A percentile compares a stretch with the other conserved stretches of the same genome.
phyloP scores from a whole-genome alignment of 2,329 filamentous ascomycete species.

The Venturiaceae sp. region DNA sequence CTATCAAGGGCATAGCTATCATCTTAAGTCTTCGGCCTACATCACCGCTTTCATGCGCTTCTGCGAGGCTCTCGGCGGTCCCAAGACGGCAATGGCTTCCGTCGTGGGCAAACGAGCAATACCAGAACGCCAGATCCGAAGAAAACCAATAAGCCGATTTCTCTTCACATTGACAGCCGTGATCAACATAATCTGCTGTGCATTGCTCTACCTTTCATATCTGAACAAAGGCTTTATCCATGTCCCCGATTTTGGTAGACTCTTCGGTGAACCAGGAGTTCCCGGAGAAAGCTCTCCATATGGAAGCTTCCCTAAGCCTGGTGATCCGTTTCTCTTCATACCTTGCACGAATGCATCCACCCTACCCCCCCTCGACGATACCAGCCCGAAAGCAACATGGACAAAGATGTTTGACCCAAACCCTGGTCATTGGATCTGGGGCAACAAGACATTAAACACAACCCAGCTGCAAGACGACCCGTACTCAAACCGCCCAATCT shows the following conservation, averaged over 20 bases:
- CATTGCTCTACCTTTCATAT: neutral
- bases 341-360: neutral
- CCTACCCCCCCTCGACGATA: neutral
- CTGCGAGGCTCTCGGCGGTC: too few relatives aligned
- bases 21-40: too few relatives aligned
- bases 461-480: neutral
- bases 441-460: neutral
- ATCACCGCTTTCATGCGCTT: too few relatives aligned
- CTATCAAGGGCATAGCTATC: too few relatives aligned
- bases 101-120: too few relatives aligned
- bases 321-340: neutral
- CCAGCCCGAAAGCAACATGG: neutral
- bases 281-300: neutral
- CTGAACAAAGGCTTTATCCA: neutral
- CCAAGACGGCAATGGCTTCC: too few relatives aligned
- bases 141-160: neutral
- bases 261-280: neutral
- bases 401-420: neutral
- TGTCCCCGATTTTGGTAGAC: neutral
- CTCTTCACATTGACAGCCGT: neutral
- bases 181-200: neutral
- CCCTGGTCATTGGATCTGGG: constrained; percentile 3
- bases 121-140: too few relatives aligned
- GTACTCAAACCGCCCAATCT: neutral
- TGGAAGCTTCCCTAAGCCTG: neutral